A percentile compares a stretch with the other conserved stretches of the same genome.
phyloP scores from a whole-genome alignment of 495 filamentous ascomycete genomes.

The Aspergillus indologenus region DNA sequence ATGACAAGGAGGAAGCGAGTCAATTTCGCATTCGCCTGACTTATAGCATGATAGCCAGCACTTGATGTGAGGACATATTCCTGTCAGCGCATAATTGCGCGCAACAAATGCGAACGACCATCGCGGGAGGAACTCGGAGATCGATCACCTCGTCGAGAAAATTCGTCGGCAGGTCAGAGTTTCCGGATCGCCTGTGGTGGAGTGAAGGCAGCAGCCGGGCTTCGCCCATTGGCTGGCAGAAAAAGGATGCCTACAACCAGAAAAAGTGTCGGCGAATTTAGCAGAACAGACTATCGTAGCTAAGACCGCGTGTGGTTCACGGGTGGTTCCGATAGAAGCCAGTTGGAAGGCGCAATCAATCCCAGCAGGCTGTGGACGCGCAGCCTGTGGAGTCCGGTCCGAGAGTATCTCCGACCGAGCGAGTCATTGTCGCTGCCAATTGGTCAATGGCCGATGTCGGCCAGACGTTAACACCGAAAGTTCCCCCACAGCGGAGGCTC shows the following conservation, averaged over 20 bases:
- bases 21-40: no score
- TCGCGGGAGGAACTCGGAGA: neutral
- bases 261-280: neutral
- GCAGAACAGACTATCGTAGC: neutral
- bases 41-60: no score
- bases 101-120: neutral
- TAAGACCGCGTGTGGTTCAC: neutral
- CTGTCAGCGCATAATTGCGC: neutral
- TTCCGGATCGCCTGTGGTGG: slow-evolving; percentile 1
- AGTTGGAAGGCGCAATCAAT: neutral
- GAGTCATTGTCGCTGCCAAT: neutral
- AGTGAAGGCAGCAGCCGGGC: neutral
- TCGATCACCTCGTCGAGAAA: slow-evolving; percentile 3
- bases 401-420: neutral
- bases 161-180: slow-evolving; percentile 4
- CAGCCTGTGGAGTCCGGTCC: slow-evolving; percentile 3
- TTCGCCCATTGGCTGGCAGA: neutral
- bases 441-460: neutral
- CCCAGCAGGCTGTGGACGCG: neutral
- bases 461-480: neutral
- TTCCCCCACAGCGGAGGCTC: neutral
- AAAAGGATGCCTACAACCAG: neutral
- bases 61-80: no score
- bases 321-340: neutral
- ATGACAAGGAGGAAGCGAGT: no score